Evolutionary conservation across 805 yeast species (phyloP), one percentile per base, ranked within the genome.

Genomic region (Phaffomyces opuntiae): DNA sequence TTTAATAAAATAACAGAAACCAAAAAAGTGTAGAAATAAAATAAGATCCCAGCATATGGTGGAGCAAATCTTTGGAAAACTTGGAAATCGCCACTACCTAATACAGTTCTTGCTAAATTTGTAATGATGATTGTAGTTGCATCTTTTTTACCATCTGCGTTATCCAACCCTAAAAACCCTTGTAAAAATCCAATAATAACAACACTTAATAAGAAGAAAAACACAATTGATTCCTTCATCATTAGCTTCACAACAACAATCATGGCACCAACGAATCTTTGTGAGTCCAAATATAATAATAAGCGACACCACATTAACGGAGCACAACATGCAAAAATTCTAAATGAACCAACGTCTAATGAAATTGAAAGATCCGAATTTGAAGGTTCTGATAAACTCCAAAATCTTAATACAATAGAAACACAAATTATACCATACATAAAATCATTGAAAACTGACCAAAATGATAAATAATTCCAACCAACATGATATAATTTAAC

Each of bases 301-400:
- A 88, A 67, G 42, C 96, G 72, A 3, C 85, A 75, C 95, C 96
- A 88, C 76, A 88, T 81, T 52, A 88, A 70, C 3, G 96, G 96
- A 7, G 96, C 84, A 13, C 86, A 89, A 56, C 89, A 74, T 0
- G 95, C 81, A 40, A 88, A 64, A 3, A 87, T 61, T 50, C 95
- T 68, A 60, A 80, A 87, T 0, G 95, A 74, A 7, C 78, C 68
- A 51, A 73, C 72, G 56, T 80, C 86, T 54, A 76, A 54, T 27
- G 58, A 37, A 19, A 64, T 56, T 50, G 64, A 49, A 49, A 48
- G 42, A 52, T 43, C 43, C 24, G 64, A 53, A 26, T 55, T 59
- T 2, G 56, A 47, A 21, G 62, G 55, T 7, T 53, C 47, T 1
- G 62, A 49, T 25, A 68, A 50, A 40, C 70, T 61, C 4, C 60